phyloP scores from a whole-genome alignment of 75 land plant genomes.

The Picea sitchensis region DNA sequence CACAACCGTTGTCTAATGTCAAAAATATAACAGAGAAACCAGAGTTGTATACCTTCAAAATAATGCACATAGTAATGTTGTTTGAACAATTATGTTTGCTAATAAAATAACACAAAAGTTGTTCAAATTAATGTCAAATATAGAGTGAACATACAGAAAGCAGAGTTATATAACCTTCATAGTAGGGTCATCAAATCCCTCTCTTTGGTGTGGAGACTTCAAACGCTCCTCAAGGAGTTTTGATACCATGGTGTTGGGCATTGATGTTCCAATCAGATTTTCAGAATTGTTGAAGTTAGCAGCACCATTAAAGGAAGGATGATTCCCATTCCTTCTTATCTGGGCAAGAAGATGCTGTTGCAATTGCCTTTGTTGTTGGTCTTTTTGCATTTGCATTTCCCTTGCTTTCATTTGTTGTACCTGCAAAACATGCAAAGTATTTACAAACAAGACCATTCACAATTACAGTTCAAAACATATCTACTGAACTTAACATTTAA shows the following conservation, averaged over 20 bases:
- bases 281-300: slow-evolving; percentile 58
- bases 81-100: slow-evolving; percentile 54
- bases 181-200: slow-evolving; percentile 66
- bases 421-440: slow-evolving; percentile 12
- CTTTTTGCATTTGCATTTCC: slow-evolving; percentile 68
- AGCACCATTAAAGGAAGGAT: slow-evolving; percentile 47
- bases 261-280: slow-evolving; percentile 58
- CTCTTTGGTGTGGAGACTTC: slow-evolving; percentile 79
- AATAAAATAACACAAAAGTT: slow-evolving; percentile 51
- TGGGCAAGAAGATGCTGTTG: slow-evolving; percentile 54
- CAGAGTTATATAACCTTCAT: slow-evolving; percentile 75
- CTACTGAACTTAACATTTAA: not conserved
- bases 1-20: not conserved
- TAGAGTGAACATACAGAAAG: slow-evolving; percentile 13
- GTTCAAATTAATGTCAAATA: slow-evolving; percentile 19
- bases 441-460: not conserved
- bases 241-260: slow-evolving; percentile 80
- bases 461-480: not conserved
- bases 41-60: slow-evolving; percentile 44
- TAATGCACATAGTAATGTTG: slow-evolving; percentile 29
- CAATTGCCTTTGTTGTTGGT: slow-evolving; percentile 66
- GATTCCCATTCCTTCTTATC: slow-evolving; percentile 34
- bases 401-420: slow-evolving; percentile 41
- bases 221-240: slow-evolving; percentile 89
- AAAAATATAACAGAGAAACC: slow-evolving; percentile 11